These are phyloP conservation scores for Sergeia podlipaevii DNA, from an alignment of 208 protist species.

Conservation along the genomic window DNA sequence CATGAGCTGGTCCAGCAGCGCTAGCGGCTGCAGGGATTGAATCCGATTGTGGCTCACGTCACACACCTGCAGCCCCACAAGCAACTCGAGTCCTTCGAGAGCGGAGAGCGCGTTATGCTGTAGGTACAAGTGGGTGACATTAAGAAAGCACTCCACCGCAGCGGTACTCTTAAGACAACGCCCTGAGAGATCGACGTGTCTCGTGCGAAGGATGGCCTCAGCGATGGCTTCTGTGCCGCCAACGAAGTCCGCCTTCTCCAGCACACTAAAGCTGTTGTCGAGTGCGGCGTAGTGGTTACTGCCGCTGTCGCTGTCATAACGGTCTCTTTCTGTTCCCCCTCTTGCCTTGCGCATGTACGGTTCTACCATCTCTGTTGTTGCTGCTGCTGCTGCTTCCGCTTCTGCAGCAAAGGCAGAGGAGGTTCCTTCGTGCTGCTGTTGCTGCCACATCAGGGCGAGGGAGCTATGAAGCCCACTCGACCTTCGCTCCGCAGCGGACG, in stretches of 20 bases:
- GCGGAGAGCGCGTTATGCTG: slow-evolving; percentile 58
- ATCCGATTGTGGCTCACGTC: slow-evolving; percentile 77
- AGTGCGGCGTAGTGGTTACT: neutral
- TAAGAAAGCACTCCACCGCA: slow-evolving; percentile 58
- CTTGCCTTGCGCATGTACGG: neutral
- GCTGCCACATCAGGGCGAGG: no score
- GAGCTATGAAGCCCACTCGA: no score
- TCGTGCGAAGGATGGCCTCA: slow-evolving; percentile 55
- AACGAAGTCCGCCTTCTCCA: slow-evolving; percentile 31
- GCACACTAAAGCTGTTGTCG: slow-evolving; percentile 17
- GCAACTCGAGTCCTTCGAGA: slow-evolving; percentile 61
- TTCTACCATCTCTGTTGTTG: neutral
- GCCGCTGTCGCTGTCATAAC: slow-evolving; percentile 4
- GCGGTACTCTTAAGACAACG: slow-evolving; percentile 25
- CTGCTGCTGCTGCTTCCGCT: neutral
- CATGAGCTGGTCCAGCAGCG: slow-evolving; percentile 30
- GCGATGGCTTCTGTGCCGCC: slow-evolving; percentile 56
- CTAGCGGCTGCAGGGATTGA: slow-evolving; percentile 37
- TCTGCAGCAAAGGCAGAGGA: neutral
- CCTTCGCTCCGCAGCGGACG: no score
- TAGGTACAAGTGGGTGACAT: slow-evolving; percentile 73
- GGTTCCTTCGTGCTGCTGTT: no score
- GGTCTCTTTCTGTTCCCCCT: slow-evolving; percentile 1
- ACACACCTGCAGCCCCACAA: slow-evolving; percentile 54
- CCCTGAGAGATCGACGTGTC: slow-evolving; percentile 43